phyloP scores from a whole-genome alignment of 129 eudicot genomes.

The Mikania micrantha region DNA sequence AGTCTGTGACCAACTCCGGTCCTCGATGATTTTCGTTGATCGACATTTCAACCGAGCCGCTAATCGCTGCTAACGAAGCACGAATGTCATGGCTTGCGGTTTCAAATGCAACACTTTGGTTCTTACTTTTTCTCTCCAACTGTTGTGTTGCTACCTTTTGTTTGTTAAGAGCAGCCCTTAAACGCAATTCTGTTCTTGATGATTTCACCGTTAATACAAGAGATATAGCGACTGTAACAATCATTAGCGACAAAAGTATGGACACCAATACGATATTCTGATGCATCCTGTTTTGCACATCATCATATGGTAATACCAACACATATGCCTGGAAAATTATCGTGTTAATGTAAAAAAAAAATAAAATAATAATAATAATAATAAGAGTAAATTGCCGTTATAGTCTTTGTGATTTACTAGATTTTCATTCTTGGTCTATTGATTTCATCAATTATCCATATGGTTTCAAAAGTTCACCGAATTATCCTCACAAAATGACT shows the following conservation, averaged over 20 bases:
- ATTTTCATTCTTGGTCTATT: too few species aligned
- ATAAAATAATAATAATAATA: too few species aligned
- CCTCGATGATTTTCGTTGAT: slow-evolving; percentile 20
- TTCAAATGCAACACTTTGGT: slow-evolving; percentile 55
- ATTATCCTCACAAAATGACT: too few species aligned
- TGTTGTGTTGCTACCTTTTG: slow-evolving; percentile 54
- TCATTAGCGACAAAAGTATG: slow-evolving; percentile 22
- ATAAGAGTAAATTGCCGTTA: too few species aligned
- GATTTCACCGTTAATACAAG: slow-evolving; percentile 24
- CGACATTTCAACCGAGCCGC: slow-evolving; percentile 45
- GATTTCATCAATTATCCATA: too few species aligned
- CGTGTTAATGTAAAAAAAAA: not conserved
- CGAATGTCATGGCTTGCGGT: slow-evolving; percentile 77
- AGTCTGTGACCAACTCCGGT: slow-evolving; percentile 38
- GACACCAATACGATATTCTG: slow-evolving; percentile 18
- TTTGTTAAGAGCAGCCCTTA: slow-evolving; percentile 43
- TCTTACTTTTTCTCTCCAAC: slow-evolving; percentile 57
- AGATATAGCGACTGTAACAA: not conserved
- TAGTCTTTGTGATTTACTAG: too few species aligned
- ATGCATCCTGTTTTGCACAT: slow-evolving; percentile 25
- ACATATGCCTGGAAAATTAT: slow-evolving; percentile 37
- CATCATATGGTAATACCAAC: slow-evolving; percentile 39
- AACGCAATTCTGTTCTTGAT: slow-evolving; percentile 36
- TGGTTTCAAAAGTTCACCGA: too few species aligned
- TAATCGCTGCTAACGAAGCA: slow-evolving; percentile 52